A percentile compares a stretch with the other conserved stretches of the same genome.
Evolutionary conservation across 2,329 filamentous ascomycete genomes (phyloP).

Genomic region (Graphilbum ipis-grandicollis): DNA sequence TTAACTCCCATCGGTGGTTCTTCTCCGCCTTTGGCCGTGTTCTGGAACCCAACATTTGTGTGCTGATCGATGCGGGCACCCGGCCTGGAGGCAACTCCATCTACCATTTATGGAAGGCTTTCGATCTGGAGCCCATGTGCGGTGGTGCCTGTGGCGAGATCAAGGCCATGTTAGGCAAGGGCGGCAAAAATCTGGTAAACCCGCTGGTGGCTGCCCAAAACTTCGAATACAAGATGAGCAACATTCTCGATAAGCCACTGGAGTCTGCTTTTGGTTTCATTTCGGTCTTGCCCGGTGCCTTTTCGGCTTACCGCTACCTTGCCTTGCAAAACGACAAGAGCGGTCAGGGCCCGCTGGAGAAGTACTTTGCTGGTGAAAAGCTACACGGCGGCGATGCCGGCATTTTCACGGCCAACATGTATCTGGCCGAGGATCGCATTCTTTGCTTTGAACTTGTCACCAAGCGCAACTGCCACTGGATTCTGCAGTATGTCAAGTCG

Average conservation of each 20-base stretch:
- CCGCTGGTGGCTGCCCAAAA: slow-evolving; percentile 93
- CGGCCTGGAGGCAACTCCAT: slow-evolving; percentile 88
- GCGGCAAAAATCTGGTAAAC: slow-evolving; percentile 77
- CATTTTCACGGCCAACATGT: slow-evolving; percentile 99
- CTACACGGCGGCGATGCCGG: slow-evolving; percentile 85
- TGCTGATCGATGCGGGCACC: slow-evolving; percentile 88
- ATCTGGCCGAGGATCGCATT: slow-evolving; percentile 95
- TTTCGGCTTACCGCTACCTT: slow-evolving; percentile 93
- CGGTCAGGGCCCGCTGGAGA: slow-evolving; percentile 78
- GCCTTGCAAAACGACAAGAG: slow-evolving; percentile 95
- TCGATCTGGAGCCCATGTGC: slow-evolving; percentile 94
- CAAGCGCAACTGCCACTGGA: slow-evolving; percentile 95
- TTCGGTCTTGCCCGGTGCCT: slow-evolving; percentile 86
- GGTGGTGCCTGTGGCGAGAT: slow-evolving; percentile 96
- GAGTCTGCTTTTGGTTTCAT: slow-evolving; percentile 98
- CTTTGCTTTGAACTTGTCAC: slow-evolving; percentile 96
- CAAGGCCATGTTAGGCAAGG: slow-evolving; percentile 83
- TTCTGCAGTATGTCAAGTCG: slow-evolving; percentile 95
- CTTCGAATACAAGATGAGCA: slow-evolving; percentile 99
- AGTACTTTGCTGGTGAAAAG: slow-evolving; percentile 94
- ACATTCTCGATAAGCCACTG: slow-evolving; percentile 93
- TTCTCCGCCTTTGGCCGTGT: slow-evolving; percentile 92
- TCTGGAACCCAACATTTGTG: slow-evolving; percentile 89
- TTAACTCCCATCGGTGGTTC: slow-evolving; percentile 98
- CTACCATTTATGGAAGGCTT: slow-evolving; percentile 97